A percentile compares a stretch with the other conserved stretches of the same genome.
Conservation (phyloP, 495 filamentous ascomycete genomes). For the Neurospora discreta region DNA sequence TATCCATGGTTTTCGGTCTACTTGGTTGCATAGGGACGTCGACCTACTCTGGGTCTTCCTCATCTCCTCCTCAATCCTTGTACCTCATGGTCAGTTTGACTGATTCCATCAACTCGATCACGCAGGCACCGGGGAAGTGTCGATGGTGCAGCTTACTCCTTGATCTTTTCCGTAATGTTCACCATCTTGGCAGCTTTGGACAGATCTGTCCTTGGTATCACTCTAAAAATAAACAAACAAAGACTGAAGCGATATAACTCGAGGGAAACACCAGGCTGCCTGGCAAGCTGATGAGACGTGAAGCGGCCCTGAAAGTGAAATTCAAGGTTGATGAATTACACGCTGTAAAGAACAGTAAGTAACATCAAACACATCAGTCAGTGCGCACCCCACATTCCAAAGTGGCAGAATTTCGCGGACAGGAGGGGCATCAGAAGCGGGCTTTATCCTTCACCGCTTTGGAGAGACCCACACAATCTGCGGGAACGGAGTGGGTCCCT, state of each 20-base stretch:
- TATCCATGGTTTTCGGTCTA: conserved; percentile 10
- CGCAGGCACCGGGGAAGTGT: neutral
- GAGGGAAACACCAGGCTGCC: neutral
- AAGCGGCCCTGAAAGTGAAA: neutral
- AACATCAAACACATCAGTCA: neutral
- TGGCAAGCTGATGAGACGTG: neutral
- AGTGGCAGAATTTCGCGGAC: conserved; percentile 22
- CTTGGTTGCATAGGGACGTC: neutral
- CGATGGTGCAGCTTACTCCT: conserved; percentile 54
- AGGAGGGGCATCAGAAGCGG: conserved; percentile 14
- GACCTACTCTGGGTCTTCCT: conserved; percentile 83
- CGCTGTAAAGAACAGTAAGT: neutral
- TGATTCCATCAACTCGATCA: neutral
- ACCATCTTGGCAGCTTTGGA: conserved; percentile 65
- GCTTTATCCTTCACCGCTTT: conserved; percentile 8
- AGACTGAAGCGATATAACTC: neutral
- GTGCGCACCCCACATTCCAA: conserved; percentile 18
- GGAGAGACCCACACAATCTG: neutral
- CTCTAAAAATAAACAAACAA: conserved; percentile 1
- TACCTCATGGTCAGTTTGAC: conserved; percentile 11
- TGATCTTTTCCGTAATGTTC: conserved; percentile 99
- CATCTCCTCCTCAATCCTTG: conserved; percentile 99
- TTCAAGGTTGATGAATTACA: conserved; percentile 1
- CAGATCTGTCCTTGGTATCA: conserved; percentile 2
- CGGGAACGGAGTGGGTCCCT: neutral